Evolutionary conservation across 768 basidiomycete genomes (phyloP), one percentile per base, ranked within the genome.

Genomic region (Astraeus odoratus): DNA sequence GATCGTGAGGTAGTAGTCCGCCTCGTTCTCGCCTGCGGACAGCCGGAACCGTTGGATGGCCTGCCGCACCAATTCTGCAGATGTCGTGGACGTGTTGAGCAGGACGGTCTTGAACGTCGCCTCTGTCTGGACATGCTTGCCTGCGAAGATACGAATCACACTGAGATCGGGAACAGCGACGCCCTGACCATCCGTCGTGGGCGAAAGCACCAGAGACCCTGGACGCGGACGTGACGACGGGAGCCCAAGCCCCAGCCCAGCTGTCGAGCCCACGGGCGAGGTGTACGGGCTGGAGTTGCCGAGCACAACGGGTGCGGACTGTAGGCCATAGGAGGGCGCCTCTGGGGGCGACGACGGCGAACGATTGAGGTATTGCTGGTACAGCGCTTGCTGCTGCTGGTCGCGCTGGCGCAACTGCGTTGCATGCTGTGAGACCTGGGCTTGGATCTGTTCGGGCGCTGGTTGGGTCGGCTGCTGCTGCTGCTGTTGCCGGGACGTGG

Each of bases 31-130:
- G 26, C 75, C 68, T 1, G 73, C 66, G 0, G 85, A 80, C 4
- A 98, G 69, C 25, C 89, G 72, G 80, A 99, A 98, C 6, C 96
- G 81, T 63, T 97, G 95, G 44, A 93, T 83, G 5, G 94, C 90
- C 68, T 99, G 96, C 46, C 78, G 76, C 41, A 98, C 77, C 33
- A 99, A 78, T 48, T 96, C 95, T 0, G 73, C 67, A 0, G 90
- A 78, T 0, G 85, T 86, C 0, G 95, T 97, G 1, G 81, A 81
- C 4, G 86, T 71, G 56, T 94, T 97, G 45, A 98, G 76, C 15
- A 98, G 67, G 1, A 95, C 96, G 5, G 96, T 98, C 71, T 98
- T 98, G 76, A 99, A 99, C 5, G 95, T 96, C 2, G 93, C 91
- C 55, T 98, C 94, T 0, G 92, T 90, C 60, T 92, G 83, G 51